A percentile compares a stretch with the other conserved stretches of the same genome.
These are phyloP conservation scores for Chalciporus piperatus DNA, from an alignment of 768 basidiomycete species.

Conservation along the genomic window DNA sequence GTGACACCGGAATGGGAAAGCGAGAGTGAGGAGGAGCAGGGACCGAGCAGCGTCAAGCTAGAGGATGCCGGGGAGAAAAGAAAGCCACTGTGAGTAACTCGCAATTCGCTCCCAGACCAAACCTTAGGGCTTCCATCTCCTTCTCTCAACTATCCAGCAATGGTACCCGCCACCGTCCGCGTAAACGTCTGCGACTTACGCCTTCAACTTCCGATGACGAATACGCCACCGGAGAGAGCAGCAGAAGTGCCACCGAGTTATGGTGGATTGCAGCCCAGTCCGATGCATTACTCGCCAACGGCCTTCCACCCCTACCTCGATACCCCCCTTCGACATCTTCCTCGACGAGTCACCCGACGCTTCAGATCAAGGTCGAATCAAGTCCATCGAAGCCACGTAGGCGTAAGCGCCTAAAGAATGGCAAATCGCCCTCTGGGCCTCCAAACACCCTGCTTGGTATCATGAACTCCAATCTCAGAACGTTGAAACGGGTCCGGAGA, in stretches of 20 bases:
- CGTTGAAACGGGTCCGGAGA: constrained; percentile 67
- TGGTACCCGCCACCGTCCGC: constrained; percentile 41
- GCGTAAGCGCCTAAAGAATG: constrained; percentile 27
- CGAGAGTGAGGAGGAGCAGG: constrained; percentile 35
- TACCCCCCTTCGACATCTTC: constrained; percentile 23
- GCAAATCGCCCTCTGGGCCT: constrained; percentile 16
- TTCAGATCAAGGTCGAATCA: constrained; percentile 13
- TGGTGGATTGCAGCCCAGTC: constrained; percentile 79
- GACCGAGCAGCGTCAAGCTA: constrained; percentile 14
- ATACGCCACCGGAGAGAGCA: constrained; percentile 28
- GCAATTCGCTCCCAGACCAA: not conserved
- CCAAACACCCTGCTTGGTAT: constrained; percentile 54
- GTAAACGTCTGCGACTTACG: constrained; percentile 58
- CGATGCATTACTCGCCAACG: constrained; percentile 59
- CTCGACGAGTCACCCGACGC: constrained; percentile 4
- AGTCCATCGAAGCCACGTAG: constrained; percentile 8
- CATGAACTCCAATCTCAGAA: constrained; percentile 77
- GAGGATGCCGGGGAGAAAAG: constrained; percentile 56
- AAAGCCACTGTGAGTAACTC: constrained; percentile 35
- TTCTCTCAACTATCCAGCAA: constrained; percentile 14
- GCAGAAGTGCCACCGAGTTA: constrained; percentile 45
- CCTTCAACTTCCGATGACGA: constrained; percentile 38
- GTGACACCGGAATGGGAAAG: constrained; percentile 32
- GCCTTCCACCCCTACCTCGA: constrained; percentile 52
- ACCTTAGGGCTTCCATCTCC: not conserved